These are phyloP conservation scores for Hawksworthiomyces lignivorus DNA, from an alignment of 2,329 filamentous ascomycete species.

Conservation along the genomic window DNA sequence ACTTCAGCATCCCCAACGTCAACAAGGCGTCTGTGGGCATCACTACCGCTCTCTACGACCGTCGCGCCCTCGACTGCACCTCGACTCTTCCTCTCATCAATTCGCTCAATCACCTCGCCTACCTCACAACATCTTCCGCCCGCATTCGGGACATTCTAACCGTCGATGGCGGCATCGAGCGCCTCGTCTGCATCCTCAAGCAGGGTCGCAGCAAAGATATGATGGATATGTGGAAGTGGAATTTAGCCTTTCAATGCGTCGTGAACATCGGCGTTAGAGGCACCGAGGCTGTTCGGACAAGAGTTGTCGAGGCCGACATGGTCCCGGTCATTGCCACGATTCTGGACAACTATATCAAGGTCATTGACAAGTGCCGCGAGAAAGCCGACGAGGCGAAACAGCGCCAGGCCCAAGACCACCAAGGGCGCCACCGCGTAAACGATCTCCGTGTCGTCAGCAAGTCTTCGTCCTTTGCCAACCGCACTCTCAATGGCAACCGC, in stretches of 20 bases:
- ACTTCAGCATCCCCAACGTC: constrained; percentile 98
- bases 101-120: constrained; percentile 96
- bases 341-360: constrained; percentile 95
- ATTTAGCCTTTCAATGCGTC: constrained; percentile 95
- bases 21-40: constrained; percentile 96
- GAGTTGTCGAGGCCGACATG: constrained; percentile 98
- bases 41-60: constrained; percentile 95
- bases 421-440: constrained; percentile 42
- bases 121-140: constrained; percentile 94
- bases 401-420: constrained; percentile 52
- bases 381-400: constrained; percentile 76
- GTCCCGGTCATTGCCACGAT: constrained; percentile 98
- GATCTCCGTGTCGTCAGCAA: constrained; percentile 42
- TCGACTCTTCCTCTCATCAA: constrained; percentile 97
- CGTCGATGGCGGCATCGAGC: constrained; percentile 95
- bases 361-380: constrained; percentile 84
- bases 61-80: constrained; percentile 93
- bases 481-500: constrained; percentile 28
- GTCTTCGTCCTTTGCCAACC: constrained; percentile 45
- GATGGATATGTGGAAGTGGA: constrained; percentile 99
- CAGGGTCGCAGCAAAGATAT: constrained; percentile 94
- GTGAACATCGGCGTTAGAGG: constrained; percentile 97
- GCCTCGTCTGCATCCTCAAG: constrained; percentile 94
- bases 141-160: constrained; percentile 96
- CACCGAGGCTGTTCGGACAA: constrained; percentile 85